phyloP scores from a whole-genome alignment of 805 yeast species.

The Pichia manshurica region DNA sequence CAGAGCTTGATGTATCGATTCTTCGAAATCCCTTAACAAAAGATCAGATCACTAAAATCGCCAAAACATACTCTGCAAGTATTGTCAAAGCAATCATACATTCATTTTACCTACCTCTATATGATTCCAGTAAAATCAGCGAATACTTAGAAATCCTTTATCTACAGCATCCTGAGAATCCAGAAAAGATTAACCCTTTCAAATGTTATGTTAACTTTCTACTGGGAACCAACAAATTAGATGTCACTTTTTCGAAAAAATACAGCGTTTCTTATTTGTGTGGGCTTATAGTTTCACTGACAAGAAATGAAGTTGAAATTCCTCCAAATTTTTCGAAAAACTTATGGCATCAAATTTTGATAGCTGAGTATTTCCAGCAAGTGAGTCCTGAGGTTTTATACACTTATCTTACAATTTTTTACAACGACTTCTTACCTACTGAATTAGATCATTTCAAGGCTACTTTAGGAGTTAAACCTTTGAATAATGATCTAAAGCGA shows the following conservation, averaged over 20 bases:
- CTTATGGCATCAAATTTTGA: constrained; percentile 2
- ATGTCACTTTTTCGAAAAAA: background rate
- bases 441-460: background rate
- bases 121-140: background rate
- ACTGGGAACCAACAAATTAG: background rate
- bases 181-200: background rate
- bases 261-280: background rate
- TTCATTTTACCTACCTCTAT: background rate
- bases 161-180: background rate
- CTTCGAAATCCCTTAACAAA: background rate
- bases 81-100: constrained; percentile 4
- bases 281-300: background rate
- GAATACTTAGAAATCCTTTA: constrained; percentile 5
- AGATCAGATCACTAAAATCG: background rate
- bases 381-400: background rate
- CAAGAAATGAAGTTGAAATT: background rate
- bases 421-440: background rate
- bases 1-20: background rate
- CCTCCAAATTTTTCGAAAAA: background rate
- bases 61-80: background rate
- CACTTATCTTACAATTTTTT: constrained; percentile 1
- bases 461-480: background rate
- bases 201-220: background rate
- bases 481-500: background rate
- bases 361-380: background rate